phyloP scores from a whole-genome alignment of 164 flowering plant genomes.

The Liquidambar formosana region DNA sequence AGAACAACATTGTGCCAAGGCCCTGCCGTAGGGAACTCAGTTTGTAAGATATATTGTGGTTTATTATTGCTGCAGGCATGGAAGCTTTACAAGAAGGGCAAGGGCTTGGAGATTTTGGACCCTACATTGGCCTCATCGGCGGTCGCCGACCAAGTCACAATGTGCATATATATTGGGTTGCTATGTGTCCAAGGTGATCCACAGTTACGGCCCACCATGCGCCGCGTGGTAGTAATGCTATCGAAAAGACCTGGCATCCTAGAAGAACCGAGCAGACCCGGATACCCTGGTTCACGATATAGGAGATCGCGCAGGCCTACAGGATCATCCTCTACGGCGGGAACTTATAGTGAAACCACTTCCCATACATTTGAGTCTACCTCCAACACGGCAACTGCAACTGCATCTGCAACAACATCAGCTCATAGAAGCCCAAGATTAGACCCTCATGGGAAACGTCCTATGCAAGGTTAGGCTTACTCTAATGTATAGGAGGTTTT shows the following conservation, averaged over 20 bases:
- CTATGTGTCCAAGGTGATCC: constrained; percentile 85
- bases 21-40: too few relatives aligned
- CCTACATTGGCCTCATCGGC: constrained; percentile 45
- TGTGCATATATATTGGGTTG: constrained; percentile 75
- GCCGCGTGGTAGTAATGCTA: constrained; percentile 61
- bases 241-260: constrained; percentile 57
- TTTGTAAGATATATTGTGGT: not conserved
- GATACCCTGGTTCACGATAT: constrained; percentile 56
- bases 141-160: constrained; percentile 48
- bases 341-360: constrained; percentile 28
- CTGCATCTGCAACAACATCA: too few relatives aligned
- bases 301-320: constrained; percentile 36
- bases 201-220: constrained; percentile 63
- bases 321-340: constrained; percentile 31
- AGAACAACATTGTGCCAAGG: too few relatives aligned
- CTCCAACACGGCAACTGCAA: too few relatives aligned
- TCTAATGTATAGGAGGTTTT: not conserved
- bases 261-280: constrained; percentile 80
- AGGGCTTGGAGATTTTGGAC: constrained; percentile 72
- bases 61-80: constrained; percentile 50
- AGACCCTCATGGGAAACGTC: constrained; percentile 51
- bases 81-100: constrained; percentile 62
- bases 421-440: constrained; percentile 20
- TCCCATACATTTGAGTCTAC: constrained; percentile 34
- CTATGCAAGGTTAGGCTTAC: constrained; percentile 30